Percentiles rank a stretch among this genome's conserved stretches.
Evolutionary conservation across 2,329 filamentous ascomycete species (phyloP).

Genomic region (Pseudopyricularia cyperi): DNA sequence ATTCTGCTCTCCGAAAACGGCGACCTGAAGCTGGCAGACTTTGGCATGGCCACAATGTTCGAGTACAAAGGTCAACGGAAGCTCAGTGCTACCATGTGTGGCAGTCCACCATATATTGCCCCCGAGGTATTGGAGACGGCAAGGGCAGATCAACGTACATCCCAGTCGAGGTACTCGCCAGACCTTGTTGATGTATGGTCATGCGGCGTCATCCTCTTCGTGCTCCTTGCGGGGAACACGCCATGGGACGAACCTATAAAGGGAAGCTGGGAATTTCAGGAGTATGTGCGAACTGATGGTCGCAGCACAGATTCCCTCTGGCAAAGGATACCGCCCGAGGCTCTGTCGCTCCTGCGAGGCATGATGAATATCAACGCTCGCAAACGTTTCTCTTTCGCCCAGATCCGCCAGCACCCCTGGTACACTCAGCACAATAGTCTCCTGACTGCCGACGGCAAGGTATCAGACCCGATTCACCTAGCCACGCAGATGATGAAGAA

Average conservation of each 20-base stretch:
- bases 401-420: slow-evolving; percentile 88
- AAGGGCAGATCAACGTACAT: not conserved
- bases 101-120: slow-evolving; percentile 92
- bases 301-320: slow-evolving; percentile 76
- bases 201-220: slow-evolving; percentile 94
- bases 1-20: slow-evolving; percentile 77
- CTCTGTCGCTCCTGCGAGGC: slow-evolving; percentile 72
- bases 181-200: slow-evolving; percentile 93
- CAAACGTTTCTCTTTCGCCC: slow-evolving; percentile 71
- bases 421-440: slow-evolving; percentile 74
- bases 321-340: slow-evolving; percentile 60
- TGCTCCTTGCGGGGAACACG: slow-evolving; percentile 88
- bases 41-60: slow-evolving; percentile 89
- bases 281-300: slow-evolving; percentile 72
- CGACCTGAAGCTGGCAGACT: slow-evolving; percentile 88
- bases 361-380: slow-evolving; percentile 76
- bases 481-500: slow-evolving; percentile 94
- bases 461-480: slow-evolving; percentile 67
- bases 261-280: slow-evolving; percentile 79
- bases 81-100: slow-evolving; percentile 77
- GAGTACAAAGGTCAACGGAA: slow-evolving; percentile 77
- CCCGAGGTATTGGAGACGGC: slow-evolving; percentile 60
- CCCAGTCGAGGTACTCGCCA: slow-evolving; percentile 41
- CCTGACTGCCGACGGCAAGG: slow-evolving; percentile 58
- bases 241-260: slow-evolving; percentile 91